Base-by-base conservation (phyloP, 768 basidiomycete genomes). In the Trametes elegans region DNA sequence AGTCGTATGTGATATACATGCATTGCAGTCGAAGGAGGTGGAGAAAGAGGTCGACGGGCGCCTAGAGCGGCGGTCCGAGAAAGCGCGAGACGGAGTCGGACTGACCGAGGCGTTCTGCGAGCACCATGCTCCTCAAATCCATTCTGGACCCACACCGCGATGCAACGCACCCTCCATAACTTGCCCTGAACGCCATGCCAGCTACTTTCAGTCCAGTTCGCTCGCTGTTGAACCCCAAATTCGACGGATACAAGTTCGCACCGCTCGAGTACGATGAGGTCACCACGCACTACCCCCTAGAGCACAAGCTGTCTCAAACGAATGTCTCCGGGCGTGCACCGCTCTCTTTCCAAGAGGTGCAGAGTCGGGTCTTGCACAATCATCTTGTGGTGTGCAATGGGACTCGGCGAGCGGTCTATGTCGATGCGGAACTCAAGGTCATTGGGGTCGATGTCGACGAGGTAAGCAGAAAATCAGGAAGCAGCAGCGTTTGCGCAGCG, bases 281-380 rank as follows among this genome's bases (percentile, higher is more conserved):
- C 8, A 76, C 88, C 5, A 69, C 70, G 18, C 76, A 80, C 23
- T 79, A 78, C 66, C 67, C 68, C 8, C 78, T 91, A 28, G 65
- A 68, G 23, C 68, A 72, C 58, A 71, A 56, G 66, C 79, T 62
- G 65, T 79, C 74, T 61, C 80, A 74, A 75, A 75, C 81, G 7
- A 82, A 85, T 34, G 71, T 79, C 9, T 84, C 88, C 3, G 81
- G 81, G 7, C 78, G 74, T 53, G 73, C 79, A 0, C 82, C 83
- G 7, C 74, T 93, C 19, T 83, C 85, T 2, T 88, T 92, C 62
- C 79, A 89, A 54, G 92, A 93, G 62, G 86, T 93, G 51, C 86
- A 89, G 67, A 89, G 87, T 64, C 77, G 92, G 44, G 89, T 94
- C 55, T 80, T 85, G 14, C 88, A 93, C 68, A 93, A 94, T 62